These are phyloP conservation scores for Pyrenophora graminea DNA, from an alignment of 2,329 filamentous ascomycete species.

Conservation along the genomic window DNA sequence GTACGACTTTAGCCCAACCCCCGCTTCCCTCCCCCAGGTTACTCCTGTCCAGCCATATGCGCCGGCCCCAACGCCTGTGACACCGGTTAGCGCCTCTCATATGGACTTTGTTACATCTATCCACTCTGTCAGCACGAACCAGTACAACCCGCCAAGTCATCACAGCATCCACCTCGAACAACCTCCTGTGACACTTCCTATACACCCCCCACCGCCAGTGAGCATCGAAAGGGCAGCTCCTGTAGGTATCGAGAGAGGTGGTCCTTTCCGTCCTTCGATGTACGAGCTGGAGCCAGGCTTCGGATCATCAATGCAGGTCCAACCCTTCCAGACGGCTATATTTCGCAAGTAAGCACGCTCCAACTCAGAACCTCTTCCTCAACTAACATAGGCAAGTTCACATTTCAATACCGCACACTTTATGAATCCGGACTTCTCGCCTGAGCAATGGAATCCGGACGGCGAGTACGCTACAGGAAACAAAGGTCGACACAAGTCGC, in stretches of 20 bases:
- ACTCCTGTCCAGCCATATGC: conserved; percentile 41
- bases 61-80: conserved; percentile 33
- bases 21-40: conserved; percentile 39
- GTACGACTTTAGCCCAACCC: conserved; percentile 42
- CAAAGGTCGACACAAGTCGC: conserved; percentile 45
- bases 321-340: conserved; percentile 55
- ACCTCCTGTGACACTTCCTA: conserved; percentile 38
- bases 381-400: conserved; percentile 45
- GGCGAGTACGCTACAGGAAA: conserved; percentile 50
- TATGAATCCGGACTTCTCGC: conserved; percentile 57
- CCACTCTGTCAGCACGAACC: conserved; percentile 31
- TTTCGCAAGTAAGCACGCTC: conserved; percentile 52
- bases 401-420: conserved; percentile 59
- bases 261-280: conserved; percentile 52
- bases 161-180: conserved; percentile 42
- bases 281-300: conserved; percentile 53
- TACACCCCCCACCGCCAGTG: conserved; percentile 36
- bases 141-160: conserved; percentile 31
- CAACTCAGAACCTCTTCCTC: neutral
- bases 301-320: conserved; percentile 42
- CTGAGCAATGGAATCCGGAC: conserved; percentile 57
- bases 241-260: conserved; percentile 39
- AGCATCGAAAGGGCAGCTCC: conserved; percentile 37
- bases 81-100: conserved; percentile 34
- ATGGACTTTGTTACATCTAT: conserved; percentile 42